Base-by-base conservation (phyloP, 352 stramenopile genomes). In the Phytopythium ostracodes region DNA sequence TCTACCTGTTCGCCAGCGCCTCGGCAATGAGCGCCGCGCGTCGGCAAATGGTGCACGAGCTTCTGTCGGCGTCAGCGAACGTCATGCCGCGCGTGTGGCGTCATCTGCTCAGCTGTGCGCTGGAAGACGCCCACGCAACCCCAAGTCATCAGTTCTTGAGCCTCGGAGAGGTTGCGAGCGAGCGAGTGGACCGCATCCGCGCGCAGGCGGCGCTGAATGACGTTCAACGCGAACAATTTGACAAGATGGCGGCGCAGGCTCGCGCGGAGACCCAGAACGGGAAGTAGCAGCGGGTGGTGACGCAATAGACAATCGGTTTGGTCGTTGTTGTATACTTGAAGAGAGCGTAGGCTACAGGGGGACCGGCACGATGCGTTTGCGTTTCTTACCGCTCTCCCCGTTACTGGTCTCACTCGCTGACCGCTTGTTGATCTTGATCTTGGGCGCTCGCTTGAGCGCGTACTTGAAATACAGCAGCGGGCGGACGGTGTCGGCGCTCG, bases 381-480 rank as follows among this genome's bases (percentile, higher is more conserved):
- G 75, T 55, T 78, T 73, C 59, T 68, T 79, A 20, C 51, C 33
- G 49, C 55, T 36, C 33, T 25, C 1, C 29, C 2, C 25, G 11
- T 2, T 14, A 10, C 33, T 14, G 33, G 6, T 38, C 33, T 59
- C 33, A 22, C 14, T 17, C 35, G 22, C 36, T 56, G 56, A 5
- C 10, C 33, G 33, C 33, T 38, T 38, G 33, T 38, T 38, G 33
- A 4, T 38, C 33, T 38, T 38, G 33, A 4, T 38, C 33, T 1
- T 10, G 33, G 33, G 29, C 42, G 42, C 9, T 22, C 38, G 2
- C n/a, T 40, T 60, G 22, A 71, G 76, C 0, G 68, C 54, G 62
- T 91, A 89, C 63, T 91, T 90, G 56, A 89, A 88, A 62, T 92
- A 92, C 8, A 91, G 67, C 60, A 89, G 62, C 53, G 82, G 80